Base-by-base conservation (phyloP, 805 yeast species). In the Lachancea nothofagi region DNA sequence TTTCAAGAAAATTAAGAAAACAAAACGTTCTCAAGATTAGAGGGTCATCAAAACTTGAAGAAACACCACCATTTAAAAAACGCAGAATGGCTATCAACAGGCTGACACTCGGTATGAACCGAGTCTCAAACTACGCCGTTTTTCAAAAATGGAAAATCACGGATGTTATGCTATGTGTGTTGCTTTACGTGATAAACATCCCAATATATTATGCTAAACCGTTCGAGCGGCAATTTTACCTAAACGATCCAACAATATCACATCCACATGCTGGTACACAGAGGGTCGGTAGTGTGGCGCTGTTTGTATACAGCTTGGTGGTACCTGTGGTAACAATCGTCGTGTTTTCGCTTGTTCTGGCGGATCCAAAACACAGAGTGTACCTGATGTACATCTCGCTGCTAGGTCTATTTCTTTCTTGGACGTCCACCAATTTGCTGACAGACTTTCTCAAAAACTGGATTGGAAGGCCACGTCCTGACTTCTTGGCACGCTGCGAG, bases 381-480 rank as follows among this genome's bases (percentile, higher is more conserved):
- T 78, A 82, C 56, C 69, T 82, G 20, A 63, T 81, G 10, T 81
- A 77, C 53, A 63, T 81, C 14, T 77, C 94, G 0, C 44, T 80
- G 0, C 48, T 89, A 18, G 96, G 96, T 1, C 67, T 85, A 19
- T 57, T 66, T 7, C 61, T 85, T 1, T 70, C 88, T 0, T 66
- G 83, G 41, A 69, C 77, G 14, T 62, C 79, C 10, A 77, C 84
- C 21, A 70, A 77, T 29, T 65, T 81, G 21, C 53, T 83, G 37
- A 85, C 95, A 3, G 86, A 86, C 53, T 66, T 80, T 12, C 57
- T 86, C 44, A 90, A 90, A 65, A 78, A 82, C 55, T 78, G 84
- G 77, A 76, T 90, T 40, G 97, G 96, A 4, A 74, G 96, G 55
- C 85, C 82, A 45, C 71, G 98, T 44, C 98, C 98, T 0, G 98